Conservation (phyloP, 257 asterid species). For the Salvia hispanica region DNA sequence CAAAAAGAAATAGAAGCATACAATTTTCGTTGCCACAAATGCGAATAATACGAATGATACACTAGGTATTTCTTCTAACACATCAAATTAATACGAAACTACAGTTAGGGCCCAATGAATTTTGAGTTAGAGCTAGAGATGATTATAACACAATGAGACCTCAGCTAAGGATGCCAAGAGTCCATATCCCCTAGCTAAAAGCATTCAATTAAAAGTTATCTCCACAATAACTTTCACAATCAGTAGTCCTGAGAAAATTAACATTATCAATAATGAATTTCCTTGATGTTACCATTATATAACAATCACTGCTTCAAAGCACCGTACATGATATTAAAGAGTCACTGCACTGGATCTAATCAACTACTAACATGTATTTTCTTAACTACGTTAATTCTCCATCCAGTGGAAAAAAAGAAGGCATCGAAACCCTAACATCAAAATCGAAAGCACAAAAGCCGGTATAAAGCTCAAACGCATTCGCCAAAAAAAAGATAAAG, state of each 20-base stretch:
- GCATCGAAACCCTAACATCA: background rate
- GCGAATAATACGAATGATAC: background rate
- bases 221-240: slow-evolving; percentile 11
- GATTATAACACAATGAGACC: slow-evolving; percentile 1
- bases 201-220: background rate
- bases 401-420: background rate
- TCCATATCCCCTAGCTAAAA: background rate
- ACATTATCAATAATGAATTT: background rate
- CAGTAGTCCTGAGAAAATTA: background rate
- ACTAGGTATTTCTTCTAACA: background rate
- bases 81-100: no score
- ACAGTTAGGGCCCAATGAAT: no score
- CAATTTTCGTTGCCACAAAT: background rate
- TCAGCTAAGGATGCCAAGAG: background rate
- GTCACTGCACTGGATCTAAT: background rate
- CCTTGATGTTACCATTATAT: background rate
- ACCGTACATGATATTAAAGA: no score
- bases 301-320: background rate
- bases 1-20: no score
- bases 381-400: background rate
- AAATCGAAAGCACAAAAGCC: background rate
- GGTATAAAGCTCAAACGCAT: slow-evolving; percentile 8
- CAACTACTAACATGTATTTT: slow-evolving; percentile 1
- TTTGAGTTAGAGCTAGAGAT: no score
- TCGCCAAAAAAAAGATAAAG: background rate